phyloP scores from a whole-genome alignment of 2,329 filamentous ascomycete genomes.

The Pseudofabraea citricarpa region DNA sequence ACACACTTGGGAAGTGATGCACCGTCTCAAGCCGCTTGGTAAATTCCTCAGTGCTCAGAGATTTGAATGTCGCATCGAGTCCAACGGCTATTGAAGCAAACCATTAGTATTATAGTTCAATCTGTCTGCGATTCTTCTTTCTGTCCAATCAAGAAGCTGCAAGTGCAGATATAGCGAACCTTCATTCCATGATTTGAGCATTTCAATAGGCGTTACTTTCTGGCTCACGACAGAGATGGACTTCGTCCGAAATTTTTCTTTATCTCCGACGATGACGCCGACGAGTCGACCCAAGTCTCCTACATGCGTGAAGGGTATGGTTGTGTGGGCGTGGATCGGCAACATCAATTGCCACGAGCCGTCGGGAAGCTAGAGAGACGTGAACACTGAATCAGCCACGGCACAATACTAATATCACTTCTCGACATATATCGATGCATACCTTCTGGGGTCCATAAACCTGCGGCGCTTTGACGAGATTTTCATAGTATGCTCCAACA shows the following conservation, averaged over 20 bases:
- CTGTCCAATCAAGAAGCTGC: too few relatives aligned
- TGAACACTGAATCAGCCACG: background rate
- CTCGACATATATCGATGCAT: background rate
- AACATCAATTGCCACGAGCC: background rate
- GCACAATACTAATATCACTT: background rate
- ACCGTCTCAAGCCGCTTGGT: background rate
- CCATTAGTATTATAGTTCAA: background rate
- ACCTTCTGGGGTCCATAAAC: background rate
- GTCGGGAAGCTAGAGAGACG: background rate
- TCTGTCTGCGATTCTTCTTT: too few relatives aligned
- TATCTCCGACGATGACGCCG: background rate
- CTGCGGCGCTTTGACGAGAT: background rate
- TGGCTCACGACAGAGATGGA: background rate
- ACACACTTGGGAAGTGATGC: background rate
- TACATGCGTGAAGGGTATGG: background rate
- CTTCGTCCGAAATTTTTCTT: background rate
- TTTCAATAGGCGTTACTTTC: background rate
- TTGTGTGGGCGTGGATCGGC: background rate
- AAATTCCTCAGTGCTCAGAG: background rate
- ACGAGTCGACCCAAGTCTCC: background rate
- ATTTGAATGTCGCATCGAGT: background rate
- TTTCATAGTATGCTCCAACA: background rate
- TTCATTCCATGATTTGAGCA: background rate
- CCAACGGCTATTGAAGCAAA: background rate
- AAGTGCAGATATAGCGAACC: too few relatives aligned